These are phyloP conservation scores for Allium cepa DNA, from an alignment of 106 monocot species.

Conservation along the genomic window DNA sequence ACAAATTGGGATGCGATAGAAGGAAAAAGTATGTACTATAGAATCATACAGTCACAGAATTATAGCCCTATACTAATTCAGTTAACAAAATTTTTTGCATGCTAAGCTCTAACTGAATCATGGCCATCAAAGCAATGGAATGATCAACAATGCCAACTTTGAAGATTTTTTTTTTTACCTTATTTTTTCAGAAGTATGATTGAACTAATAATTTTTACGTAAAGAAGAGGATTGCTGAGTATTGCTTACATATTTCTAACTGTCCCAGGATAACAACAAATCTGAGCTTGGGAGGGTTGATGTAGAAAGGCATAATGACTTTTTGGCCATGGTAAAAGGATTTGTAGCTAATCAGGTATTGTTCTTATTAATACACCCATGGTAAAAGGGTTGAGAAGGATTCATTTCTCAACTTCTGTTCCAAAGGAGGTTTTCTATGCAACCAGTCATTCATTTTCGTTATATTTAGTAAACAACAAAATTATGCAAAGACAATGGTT, in stretches of 20 bases:
- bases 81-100: too few relatives aligned
- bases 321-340: slow-evolving; percentile 53
- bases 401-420: not conserved
- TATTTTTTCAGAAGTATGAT: not conserved
- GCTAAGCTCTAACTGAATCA: too few relatives aligned
- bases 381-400: too few relatives aligned
- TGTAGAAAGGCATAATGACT: slow-evolving; percentile 50
- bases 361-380: not conserved
- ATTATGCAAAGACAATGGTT: too few relatives aligned
- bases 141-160: not conserved
- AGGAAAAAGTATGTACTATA: too few relatives aligned
- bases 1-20: not conserved
- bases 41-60: too few relatives aligned
- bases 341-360: slow-evolving; percentile 64
- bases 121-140: too few relatives aligned
- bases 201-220: not conserved
- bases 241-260: not conserved
- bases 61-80: too few relatives aligned
- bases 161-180: not conserved
- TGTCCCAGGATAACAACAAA: slow-evolving; percentile 55
- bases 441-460: too few relatives aligned
- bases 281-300: slow-evolving; percentile 62
- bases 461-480: too few relatives aligned
- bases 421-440: too few relatives aligned
- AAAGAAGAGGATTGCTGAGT: too few relatives aligned